Percentiles rank a stretch among this genome's conserved stretches.
Evolutionary conservation across 805 yeast genomes (phyloP).

Genomic region (Sugiyamaella qingdaonensis): DNA sequence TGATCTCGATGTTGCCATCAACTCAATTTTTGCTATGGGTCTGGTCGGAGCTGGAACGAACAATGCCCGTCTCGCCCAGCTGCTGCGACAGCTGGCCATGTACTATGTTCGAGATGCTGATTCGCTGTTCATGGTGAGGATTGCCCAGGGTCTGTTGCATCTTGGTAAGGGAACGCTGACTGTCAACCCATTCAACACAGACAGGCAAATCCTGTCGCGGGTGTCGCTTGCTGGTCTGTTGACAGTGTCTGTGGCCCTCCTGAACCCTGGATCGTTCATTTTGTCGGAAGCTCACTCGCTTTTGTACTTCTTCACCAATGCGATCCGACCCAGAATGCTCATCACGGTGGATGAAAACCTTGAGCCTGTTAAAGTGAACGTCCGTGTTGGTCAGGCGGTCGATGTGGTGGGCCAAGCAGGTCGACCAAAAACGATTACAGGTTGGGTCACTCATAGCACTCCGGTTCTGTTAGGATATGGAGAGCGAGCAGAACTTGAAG

Average conservation of each 20-base stretch:
- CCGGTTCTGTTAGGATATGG: constrained; percentile 93
- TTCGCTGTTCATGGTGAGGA: constrained; percentile 84
- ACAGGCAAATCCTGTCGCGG: constrained; percentile 79
- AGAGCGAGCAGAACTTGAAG: constrained; percentile 95
- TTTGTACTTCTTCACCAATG: constrained; percentile 80
- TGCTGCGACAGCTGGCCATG: constrained; percentile 88
- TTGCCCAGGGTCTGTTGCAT: constrained; percentile 92
- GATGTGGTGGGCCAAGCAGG: constrained; percentile 99
- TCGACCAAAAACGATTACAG: constrained; percentile 96
- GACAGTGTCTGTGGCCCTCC: constrained; percentile 75
- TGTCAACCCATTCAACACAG: constrained; percentile 82
- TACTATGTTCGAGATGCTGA: constrained; percentile 89
- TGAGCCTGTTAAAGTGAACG: constrained; percentile 90
- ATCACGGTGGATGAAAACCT: constrained; percentile 88
- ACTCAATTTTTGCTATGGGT: constrained; percentile 96
- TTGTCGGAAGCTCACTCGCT: constrained; percentile 70
- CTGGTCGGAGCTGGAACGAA: constrained; percentile 98
- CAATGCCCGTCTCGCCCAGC: constrained; percentile 95
- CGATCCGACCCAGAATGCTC: constrained; percentile 88
- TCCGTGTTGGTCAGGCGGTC: constrained; percentile 97
- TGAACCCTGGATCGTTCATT: constrained; percentile 81
- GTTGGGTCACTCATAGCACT: constrained; percentile 98
- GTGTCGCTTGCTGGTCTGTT: constrained; percentile 86
- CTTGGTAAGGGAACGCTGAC: constrained; percentile 95
- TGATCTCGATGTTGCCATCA: constrained; percentile 88